Evolutionary conservation across 306 rosid genomes (phyloP).

Genomic region (Cicer arietinum): DNA sequence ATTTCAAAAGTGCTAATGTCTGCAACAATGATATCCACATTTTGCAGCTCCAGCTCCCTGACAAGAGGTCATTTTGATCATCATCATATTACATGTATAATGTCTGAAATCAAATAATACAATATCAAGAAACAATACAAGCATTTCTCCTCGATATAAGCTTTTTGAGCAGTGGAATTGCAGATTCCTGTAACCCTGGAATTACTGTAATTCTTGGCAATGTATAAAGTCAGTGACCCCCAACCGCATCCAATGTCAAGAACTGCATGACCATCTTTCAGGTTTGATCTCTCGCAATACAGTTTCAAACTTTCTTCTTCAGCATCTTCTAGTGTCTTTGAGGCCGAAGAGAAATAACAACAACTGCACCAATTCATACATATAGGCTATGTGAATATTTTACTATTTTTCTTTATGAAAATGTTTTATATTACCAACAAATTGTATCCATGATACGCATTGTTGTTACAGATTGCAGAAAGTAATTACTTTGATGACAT

Average conservation of each 20-base stretch:
- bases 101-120: constrained; percentile 10
- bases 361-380: constrained; percentile 56
- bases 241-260: constrained; percentile 94
- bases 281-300: constrained; percentile 68
- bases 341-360: constrained; percentile 70
- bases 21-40: constrained; percentile 75
- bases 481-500: no score
- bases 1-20: constrained; percentile 78
- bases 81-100: constrained; percentile 17
- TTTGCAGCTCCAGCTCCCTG: constrained; percentile 71
- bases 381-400: background rate
- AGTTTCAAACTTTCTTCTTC: constrained; percentile 79
- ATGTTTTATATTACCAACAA: background rate
- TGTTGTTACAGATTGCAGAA: no score
- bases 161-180: constrained; percentile 85
- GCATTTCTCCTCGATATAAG: constrained; percentile 62
- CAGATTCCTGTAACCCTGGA: constrained; percentile 84
- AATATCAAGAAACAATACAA: constrained; percentile 49
- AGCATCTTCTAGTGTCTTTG: constrained; percentile 74
- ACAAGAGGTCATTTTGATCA: constrained; percentile 40
- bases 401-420: background rate
- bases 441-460: background rate
- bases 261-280: constrained; percentile 71
- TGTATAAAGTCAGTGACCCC: constrained; percentile 77
- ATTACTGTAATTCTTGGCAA: constrained; percentile 68